A percentile compares a stretch with the other conserved stretches of the same genome.
phyloP scores from a whole-genome alignment of 2,329 filamentous ascomycete species.

The Ceratocystis cubensis region DNA sequence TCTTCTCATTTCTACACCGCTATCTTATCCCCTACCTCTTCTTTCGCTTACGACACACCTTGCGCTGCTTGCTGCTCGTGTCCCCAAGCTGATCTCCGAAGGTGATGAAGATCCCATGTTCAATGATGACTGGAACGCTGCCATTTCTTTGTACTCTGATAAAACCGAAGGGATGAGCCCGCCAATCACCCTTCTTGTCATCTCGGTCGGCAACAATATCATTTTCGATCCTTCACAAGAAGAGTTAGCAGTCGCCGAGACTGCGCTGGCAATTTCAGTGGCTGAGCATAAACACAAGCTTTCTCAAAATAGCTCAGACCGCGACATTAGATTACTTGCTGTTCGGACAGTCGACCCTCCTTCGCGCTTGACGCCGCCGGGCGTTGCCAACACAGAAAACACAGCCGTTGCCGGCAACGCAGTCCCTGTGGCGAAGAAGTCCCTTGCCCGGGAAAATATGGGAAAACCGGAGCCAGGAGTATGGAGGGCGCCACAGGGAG shows the following conservation, averaged over 20 bases:
- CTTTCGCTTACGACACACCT: slow-evolving; percentile 89
- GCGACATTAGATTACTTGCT: slow-evolving; percentile 49
- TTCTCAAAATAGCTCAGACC: slow-evolving; percentile 30
- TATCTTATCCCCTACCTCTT: slow-evolving; percentile 85
- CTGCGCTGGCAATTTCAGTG: slow-evolving; percentile 74
- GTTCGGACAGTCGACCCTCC: slow-evolving; percentile 65
- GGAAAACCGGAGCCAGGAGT: slow-evolving; percentile 48
- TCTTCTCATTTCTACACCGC: slow-evolving; percentile 78
- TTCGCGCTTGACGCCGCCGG: slow-evolving; percentile 58
- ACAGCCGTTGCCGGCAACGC: slow-evolving; percentile 35
- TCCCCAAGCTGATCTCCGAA: slow-evolving; percentile 77
- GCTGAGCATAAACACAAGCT: slow-evolving; percentile 33
- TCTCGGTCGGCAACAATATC: slow-evolving; percentile 73
- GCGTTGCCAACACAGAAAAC: slow-evolving; percentile 52
- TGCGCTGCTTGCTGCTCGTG: slow-evolving; percentile 72
- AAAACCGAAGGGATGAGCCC: slow-evolving; percentile 41
- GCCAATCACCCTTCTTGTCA: slow-evolving; percentile 80
- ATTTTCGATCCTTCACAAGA: slow-evolving; percentile 88
- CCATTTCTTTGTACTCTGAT: slow-evolving; percentile 59
- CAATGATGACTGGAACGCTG: slow-evolving; percentile 91
- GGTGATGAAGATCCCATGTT: slow-evolving; percentile 94
- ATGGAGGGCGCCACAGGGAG: slow-evolving; percentile 76
- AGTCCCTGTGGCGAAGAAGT: slow-evolving; percentile 29
- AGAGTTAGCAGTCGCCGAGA: slow-evolving; percentile 85
- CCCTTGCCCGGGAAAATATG: slow-evolving; percentile 30